Evolutionary conservation across 257 asterid species (phyloP).

Genomic region (Nicotiana undulata): DNA sequence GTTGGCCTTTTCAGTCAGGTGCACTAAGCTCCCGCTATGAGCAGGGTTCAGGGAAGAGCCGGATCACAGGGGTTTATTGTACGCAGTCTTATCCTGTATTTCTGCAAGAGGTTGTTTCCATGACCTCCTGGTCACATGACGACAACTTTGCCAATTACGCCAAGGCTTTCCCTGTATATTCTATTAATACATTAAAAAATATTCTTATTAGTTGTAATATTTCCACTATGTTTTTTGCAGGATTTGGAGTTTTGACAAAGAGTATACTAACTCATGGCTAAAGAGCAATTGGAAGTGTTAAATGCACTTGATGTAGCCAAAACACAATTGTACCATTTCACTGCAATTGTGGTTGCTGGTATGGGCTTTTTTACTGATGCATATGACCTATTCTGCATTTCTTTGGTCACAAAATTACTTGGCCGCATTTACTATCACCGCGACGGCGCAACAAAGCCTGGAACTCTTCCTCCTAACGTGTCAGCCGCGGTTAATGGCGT

Average conservation of each 20-base stretch:
- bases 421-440: constrained; percentile 6
- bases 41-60: too few species aligned
- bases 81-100: too few species aligned
- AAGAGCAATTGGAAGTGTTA: constrained; percentile 7
- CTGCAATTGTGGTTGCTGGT: constrained; percentile 11
- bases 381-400: constrained; percentile 11
- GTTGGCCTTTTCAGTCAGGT: too few species aligned
- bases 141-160: too few species aligned
- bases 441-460: not conserved
- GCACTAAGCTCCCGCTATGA: too few species aligned
- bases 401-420: constrained; percentile 6
- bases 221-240: not conserved
- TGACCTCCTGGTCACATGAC: too few species aligned
- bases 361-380: constrained; percentile 16
- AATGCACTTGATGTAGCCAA: constrained; percentile 12
- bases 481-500: constrained; percentile 6
- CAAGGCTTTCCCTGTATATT: not conserved
- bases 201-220: not conserved
- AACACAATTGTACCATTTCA: constrained; percentile 8
- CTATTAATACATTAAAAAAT: not conserved
- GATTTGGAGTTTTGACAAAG: not conserved
- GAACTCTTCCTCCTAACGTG: constrained; percentile 4
- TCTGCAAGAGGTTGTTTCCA: too few species aligned
- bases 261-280: not conserved
- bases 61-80: too few species aligned